These are phyloP conservation scores for Blastomyces parvus DNA, from an alignment of 2,329 filamentous ascomycete genomes.

Conservation along the genomic window DNA sequence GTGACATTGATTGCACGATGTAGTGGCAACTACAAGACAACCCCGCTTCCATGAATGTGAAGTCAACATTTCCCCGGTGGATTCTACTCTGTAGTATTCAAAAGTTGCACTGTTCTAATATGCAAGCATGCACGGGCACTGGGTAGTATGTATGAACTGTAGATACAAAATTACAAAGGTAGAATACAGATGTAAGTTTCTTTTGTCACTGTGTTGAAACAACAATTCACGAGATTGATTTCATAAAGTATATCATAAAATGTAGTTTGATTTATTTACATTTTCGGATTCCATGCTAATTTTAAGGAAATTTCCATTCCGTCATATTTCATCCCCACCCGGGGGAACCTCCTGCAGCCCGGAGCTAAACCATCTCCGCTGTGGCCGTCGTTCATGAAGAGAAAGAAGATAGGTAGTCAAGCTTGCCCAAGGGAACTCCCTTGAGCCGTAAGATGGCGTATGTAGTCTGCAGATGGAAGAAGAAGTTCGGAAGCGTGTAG, in stretches of 20 bases:
- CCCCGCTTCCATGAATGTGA: too few relatives aligned
- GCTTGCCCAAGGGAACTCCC: not conserved
- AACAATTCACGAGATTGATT: not conserved
- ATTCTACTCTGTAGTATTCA: too few relatives aligned
- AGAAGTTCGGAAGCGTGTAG: not conserved
- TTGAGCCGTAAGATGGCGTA: not conserved
- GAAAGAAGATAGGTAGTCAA: not conserved
- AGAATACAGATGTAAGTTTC: too few relatives aligned
- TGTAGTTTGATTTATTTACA: not conserved
- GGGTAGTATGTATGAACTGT: too few relatives aligned
- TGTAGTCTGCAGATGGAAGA: not conserved
- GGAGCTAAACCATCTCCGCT: not conserved
- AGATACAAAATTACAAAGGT: too few relatives aligned
- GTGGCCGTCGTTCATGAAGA: not conserved
- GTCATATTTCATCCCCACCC: not conserved
- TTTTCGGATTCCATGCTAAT: not conserved
- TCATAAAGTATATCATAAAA: not conserved
- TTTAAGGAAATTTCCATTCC: not conserved
- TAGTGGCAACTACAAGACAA: too few relatives aligned
- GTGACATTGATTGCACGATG: not conserved
- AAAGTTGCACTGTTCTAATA: too few relatives aligned
- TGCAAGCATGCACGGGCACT: too few relatives aligned
- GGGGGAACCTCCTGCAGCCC: not conserved
- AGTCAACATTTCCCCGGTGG: too few relatives aligned
- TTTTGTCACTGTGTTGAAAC: not conserved